phyloP scores from a whole-genome alignment of 23 red algal species.

The Gracilaria caudata region DNA sequence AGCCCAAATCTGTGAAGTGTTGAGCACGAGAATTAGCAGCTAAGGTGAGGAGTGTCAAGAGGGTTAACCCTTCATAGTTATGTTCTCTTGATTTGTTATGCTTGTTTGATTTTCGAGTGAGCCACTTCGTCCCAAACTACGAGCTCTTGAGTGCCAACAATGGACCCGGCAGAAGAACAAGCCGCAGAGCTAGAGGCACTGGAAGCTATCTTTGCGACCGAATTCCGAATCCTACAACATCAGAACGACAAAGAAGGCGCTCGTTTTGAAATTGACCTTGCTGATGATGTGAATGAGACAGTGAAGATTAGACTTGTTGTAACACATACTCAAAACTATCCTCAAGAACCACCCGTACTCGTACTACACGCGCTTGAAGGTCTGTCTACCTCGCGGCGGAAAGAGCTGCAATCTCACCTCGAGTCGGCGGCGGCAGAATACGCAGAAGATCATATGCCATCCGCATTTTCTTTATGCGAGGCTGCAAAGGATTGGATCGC shows the following conservation, averaged over 20 bases:
- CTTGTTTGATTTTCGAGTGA: neutral
- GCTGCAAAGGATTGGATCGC: constrained; percentile 74
- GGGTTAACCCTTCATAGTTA: too few species aligned
- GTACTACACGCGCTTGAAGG: constrained; percentile 62
- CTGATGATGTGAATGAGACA: constrained; percentile 37
- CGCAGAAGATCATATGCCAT: constrained; percentile 68
- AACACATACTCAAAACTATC: constrained; percentile 62
- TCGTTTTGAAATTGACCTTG: constrained; percentile 69
- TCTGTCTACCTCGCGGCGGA: constrained; percentile 49
- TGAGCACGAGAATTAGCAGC: too few species aligned
- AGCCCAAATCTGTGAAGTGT: too few species aligned
- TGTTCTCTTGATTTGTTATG: neutral
- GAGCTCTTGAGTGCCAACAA: neutral
- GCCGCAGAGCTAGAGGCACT: constrained; percentile 76
- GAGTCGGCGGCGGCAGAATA: constrained; percentile 37
- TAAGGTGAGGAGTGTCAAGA: too few species aligned
- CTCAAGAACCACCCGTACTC: constrained; percentile 45
- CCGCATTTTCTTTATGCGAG: constrained; percentile 53
- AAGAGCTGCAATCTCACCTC: constrained; percentile 49
- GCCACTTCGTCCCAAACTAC: neutral
- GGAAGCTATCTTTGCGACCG: constrained; percentile 69
- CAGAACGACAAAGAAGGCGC: constrained; percentile 8
- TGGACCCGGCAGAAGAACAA: constrained; percentile 78
- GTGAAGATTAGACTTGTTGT: constrained; percentile 44
- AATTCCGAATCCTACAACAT: constrained; percentile 37